phyloP scores from a whole-genome alignment of 129 eudicot species.

The Lactuca saligna region DNA sequence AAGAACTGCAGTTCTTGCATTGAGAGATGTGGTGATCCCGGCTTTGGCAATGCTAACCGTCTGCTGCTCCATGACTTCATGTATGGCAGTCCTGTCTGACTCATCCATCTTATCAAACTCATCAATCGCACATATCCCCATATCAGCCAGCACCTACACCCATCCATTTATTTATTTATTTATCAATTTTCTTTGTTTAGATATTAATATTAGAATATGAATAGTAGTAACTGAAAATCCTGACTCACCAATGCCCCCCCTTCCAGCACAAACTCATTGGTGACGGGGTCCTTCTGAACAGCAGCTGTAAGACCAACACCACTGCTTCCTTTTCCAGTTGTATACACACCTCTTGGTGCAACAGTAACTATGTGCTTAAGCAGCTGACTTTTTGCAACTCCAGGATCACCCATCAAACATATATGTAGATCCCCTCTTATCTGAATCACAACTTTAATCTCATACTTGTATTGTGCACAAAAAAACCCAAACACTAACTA shows the following conservation, averaged over 20 bases:
- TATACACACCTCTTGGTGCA: constrained; percentile 98
- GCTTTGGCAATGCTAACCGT: constrained; percentile 99
- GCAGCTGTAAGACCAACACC: constrained; percentile 99
- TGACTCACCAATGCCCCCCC: constrained; percentile 92
- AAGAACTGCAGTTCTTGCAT: constrained; percentile 98
- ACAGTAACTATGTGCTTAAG: constrained; percentile 95
- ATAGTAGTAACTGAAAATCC: too few relatives aligned
- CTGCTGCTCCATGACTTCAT: constrained; percentile 99
- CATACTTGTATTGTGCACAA: too few relatives aligned
- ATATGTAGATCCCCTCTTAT: constrained; percentile 97
- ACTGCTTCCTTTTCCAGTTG: constrained; percentile 99
- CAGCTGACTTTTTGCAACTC: constrained; percentile 99
- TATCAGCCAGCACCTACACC: constrained; percentile 86
- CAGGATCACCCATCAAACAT: constrained; percentile 99
- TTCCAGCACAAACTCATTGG: constrained; percentile 94
- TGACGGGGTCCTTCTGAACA: constrained; percentile 97
- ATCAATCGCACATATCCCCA: constrained; percentile 99
- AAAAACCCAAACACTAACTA: neutral
- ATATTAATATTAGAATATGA: too few relatives aligned
- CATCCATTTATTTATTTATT: neutral
- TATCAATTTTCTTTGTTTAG: too few relatives aligned
- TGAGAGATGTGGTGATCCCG: constrained; percentile 94
- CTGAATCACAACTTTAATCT: too few relatives aligned
- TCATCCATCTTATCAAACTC: constrained; percentile 99
- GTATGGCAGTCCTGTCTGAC: constrained; percentile 94